Conservation (phyloP, 2,329 filamentous ascomycete genomes). For the Diaporthe sp. region DNA sequence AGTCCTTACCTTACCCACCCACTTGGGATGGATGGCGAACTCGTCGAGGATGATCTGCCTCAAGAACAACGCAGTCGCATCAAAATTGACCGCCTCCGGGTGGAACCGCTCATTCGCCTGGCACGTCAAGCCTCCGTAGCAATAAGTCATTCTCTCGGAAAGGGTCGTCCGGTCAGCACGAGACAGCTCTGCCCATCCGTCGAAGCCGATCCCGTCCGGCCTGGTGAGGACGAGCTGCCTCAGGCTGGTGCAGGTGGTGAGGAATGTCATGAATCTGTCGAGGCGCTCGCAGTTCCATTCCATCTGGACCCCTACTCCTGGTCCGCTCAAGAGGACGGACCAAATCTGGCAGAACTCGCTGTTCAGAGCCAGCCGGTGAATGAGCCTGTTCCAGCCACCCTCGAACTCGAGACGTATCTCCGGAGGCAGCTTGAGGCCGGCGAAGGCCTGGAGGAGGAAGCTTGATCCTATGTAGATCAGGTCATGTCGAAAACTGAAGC, state of each 20-base stretch:
- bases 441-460: neutral
- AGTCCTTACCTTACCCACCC: neutral
- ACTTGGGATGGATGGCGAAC: neutral
- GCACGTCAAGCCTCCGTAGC: conserved; percentile 1
- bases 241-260: neutral
- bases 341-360: neutral
- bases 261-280: neutral
- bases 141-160: neutral
- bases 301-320: neutral
- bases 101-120: no score
- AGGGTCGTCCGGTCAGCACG: neutral
- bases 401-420: neutral
- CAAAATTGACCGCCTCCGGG: neutral
- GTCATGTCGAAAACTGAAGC: neutral
- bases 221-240: neutral
- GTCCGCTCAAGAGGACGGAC: neutral
- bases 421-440: no score
- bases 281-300: neutral
- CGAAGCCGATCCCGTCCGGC: neutral
- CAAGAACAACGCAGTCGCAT: neutral
- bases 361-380: neutral
- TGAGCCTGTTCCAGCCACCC: neutral
- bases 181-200: neutral
- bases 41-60: neutral
- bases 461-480: neutral